These are phyloP conservation scores for Fonsecaea monophora DNA, from an alignment of 2,329 filamentous ascomycete genomes.

Conservation along the genomic window DNA sequence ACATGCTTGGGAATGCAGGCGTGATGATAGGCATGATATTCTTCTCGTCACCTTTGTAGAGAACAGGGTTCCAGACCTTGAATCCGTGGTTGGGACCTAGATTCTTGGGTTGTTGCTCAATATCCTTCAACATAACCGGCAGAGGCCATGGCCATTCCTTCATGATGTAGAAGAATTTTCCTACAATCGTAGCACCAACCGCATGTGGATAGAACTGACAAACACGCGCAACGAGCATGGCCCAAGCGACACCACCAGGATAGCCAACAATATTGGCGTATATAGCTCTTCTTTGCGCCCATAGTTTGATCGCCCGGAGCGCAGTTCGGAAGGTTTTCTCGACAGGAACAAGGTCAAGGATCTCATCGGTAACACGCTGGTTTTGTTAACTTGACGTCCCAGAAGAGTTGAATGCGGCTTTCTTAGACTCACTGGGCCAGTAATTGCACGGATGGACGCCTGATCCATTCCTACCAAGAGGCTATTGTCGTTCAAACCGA, in stretches of 20 bases:
- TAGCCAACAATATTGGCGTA: conserved; percentile 97
- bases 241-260: conserved; percentile 96
- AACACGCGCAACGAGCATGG: conserved; percentile 93
- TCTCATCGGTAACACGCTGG: conserved; percentile 84
- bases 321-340: conserved; percentile 88
- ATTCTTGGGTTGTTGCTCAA: conserved; percentile 80
- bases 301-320: conserved; percentile 90
- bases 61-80: conserved; percentile 89
- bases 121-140: conserved; percentile 87
- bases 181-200: conserved; percentile 83
- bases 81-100: conserved; percentile 59
- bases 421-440: conserved; percentile 67
- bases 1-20: conserved; percentile 97
- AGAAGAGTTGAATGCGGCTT: neutral
- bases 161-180: conserved; percentile 94
- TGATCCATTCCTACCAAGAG: conserved; percentile 87
- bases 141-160: conserved; percentile 91
- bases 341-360: conserved; percentile 86
- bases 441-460: conserved; percentile 83
- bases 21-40: conserved; percentile 99
- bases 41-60: conserved; percentile 79
- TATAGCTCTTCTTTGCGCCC: conserved; percentile 88
- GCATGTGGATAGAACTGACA: conserved; percentile 96
- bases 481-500: conserved; percentile 81
- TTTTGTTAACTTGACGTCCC: conserved; percentile 10